Evolutionary conservation across 2,329 filamentous ascomycete species (phyloP).

Genomic region (Scorias spongiosa): DNA sequence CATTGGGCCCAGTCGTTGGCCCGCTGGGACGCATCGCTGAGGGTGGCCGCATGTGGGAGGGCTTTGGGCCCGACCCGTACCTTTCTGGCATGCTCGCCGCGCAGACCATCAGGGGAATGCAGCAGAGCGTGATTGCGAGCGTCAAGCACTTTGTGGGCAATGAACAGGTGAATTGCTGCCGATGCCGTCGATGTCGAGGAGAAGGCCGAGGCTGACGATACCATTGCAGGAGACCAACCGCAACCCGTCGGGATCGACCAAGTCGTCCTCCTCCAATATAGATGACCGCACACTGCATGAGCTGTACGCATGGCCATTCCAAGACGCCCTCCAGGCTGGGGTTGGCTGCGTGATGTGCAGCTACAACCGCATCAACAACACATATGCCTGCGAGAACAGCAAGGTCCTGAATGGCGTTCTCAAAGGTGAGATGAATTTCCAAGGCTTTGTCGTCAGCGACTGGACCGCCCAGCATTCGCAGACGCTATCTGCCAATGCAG

Average conservation of each 20-base stretch:
- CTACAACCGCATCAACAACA: constrained; percentile 20
- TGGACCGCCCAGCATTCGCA: constrained; percentile 50
- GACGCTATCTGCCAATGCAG: constrained; percentile 43
- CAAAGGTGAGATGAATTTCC: constrained; percentile 60
- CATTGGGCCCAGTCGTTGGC: constrained; percentile 52
- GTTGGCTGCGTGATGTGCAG: constrained; percentile 29
- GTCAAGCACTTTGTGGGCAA: constrained; percentile 44
- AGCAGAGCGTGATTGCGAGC: constrained; percentile 41
- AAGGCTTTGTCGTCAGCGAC: constrained; percentile 56
- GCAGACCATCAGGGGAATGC: constrained; percentile 40
- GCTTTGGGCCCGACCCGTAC: constrained; percentile 53
- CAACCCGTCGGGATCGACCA: constrained; percentile 16
- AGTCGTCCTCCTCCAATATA: constrained; percentile 34
- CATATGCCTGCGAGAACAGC: constrained; percentile 53
- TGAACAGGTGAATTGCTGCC: constrained; percentile 6
- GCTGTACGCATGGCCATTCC: constrained; percentile 45
- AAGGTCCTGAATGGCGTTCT: constrained; percentile 53
- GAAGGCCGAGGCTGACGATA: too few species aligned
- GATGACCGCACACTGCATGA: constrained; percentile 54
- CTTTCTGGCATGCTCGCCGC: constrained; percentile 40
- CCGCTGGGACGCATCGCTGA: constrained; percentile 55
- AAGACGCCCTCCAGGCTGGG: constrained; percentile 32
- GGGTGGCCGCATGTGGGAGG: constrained; percentile 30
- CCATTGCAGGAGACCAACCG: constrained; percentile 36
- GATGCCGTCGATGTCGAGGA: too few species aligned